A percentile compares a stretch with the other conserved stretches of the same genome.
Evolutionary conservation across 495 filamentous ascomycete genomes (phyloP).

Genomic region (Parathielavia appendiculata): DNA sequence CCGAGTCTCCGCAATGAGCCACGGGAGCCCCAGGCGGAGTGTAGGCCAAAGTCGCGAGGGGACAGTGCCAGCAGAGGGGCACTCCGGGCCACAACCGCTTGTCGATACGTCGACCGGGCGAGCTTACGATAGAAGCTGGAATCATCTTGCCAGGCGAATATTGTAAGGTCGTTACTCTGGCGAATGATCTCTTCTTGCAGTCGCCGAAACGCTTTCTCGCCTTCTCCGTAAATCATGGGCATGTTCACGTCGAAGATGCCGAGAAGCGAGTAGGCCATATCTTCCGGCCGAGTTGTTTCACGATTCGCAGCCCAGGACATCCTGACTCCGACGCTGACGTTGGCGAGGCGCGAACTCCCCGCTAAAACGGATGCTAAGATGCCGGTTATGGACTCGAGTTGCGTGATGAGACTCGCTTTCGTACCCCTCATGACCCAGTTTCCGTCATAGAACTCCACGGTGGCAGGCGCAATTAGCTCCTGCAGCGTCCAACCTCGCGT

Average conservation of each 20-base stretch:
- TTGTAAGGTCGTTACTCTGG: constrained; percentile 27
- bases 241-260: constrained; percentile 35
- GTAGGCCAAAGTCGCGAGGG: no score
- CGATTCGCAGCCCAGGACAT: constrained; percentile 35
- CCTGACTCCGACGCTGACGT: constrained; percentile 22
- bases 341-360: constrained; percentile 14
- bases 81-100: no score
- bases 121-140: neutral
- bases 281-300: constrained; percentile 32
- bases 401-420: constrained; percentile 18
- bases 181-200: constrained; percentile 33
- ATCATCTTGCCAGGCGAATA: constrained; percentile 25
- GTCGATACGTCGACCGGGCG: no score
- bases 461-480: constrained; percentile 25
- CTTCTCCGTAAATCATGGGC: constrained; percentile 37
- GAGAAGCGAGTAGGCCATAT: constrained; percentile 37
- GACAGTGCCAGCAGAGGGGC: no score
- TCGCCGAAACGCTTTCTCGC: constrained; percentile 32
- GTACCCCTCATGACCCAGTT: constrained; percentile 25
- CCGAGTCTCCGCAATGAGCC: constrained; percentile 13
- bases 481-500: constrained; percentile 27
- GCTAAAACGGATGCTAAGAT: constrained; percentile 22
- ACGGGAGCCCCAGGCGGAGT: constrained; percentile 7
- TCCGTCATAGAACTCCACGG: constrained; percentile 22
- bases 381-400: constrained; percentile 18